phyloP scores from a whole-genome alignment of 768 basidiomycete species.

The Leccinum aurantiacum region DNA sequence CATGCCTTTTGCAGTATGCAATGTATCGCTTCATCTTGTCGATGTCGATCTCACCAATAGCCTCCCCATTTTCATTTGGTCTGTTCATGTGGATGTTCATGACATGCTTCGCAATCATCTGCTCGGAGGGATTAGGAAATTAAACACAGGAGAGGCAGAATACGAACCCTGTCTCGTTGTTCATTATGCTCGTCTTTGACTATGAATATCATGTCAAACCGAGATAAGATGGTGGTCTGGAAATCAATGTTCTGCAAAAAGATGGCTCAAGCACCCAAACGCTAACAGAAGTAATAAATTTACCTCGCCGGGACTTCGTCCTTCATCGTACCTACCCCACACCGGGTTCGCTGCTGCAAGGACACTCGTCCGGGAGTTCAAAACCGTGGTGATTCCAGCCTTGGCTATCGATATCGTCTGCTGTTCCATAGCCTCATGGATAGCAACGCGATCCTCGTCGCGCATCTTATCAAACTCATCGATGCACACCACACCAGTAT shows the following conservation, averaged over 20 bases:
- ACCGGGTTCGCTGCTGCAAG: conserved; percentile 98
- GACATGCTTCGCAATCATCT: conserved; percentile 96
- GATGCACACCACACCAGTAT: conserved; percentile 97
- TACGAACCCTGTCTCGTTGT: conserved; percentile 74
- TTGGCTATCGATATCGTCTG: conserved; percentile 99
- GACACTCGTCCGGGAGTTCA: conserved; percentile 95
- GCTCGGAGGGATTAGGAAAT: conserved; percentile 3
- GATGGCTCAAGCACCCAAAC: background rate
- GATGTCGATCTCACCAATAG: conserved; percentile 85
- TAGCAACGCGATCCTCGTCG: conserved; percentile 97
- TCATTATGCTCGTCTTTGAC: conserved; percentile 98
- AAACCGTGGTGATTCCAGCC: conserved; percentile 95
- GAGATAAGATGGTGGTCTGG: conserved; percentile 95
- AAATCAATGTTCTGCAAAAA: conserved; percentile 81
- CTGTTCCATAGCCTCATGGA: conserved; percentile 99
- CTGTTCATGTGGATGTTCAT: conserved; percentile 99
- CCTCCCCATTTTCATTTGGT: conserved; percentile 68
- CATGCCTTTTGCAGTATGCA: conserved; percentile 91
- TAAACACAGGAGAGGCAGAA: background rate
- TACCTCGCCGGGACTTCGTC: conserved; percentile 92
- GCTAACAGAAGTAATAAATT: conserved; percentile 6
- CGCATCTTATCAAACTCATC: conserved; percentile 99
- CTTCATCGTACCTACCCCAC: conserved; percentile 97
- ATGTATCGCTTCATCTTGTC: conserved; percentile 99
- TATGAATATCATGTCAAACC: conserved; percentile 99